Evolutionary conservation across 2,329 filamentous ascomycete genomes (phyloP).

Genomic region (Fusarium clavum): DNA sequence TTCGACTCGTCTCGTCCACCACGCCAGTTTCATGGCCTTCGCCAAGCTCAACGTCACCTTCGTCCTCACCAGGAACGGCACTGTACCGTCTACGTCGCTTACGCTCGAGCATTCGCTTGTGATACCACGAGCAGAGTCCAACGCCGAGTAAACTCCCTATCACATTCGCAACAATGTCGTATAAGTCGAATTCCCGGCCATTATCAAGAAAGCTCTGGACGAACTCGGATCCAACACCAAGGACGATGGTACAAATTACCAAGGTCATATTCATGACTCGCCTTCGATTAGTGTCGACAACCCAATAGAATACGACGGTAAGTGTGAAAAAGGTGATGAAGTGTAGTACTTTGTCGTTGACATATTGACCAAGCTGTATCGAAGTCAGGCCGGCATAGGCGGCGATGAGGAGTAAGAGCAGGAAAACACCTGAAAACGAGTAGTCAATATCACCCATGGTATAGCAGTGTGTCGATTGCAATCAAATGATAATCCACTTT

Average conservation of each 20-base stretch:
- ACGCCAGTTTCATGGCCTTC: constrained; percentile 76
- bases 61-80: constrained; percentile 72
- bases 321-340: constrained; percentile 89
- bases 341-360: constrained; percentile 94
- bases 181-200: constrained; percentile 77
- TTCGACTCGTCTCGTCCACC: constrained; percentile 52
- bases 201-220: constrained; percentile 81
- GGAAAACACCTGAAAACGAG: constrained; percentile 69
- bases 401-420: constrained; percentile 77
- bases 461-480: neutral
- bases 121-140: constrained; percentile 87
- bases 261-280: constrained; percentile 87
- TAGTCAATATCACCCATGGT: constrained; percentile 13
- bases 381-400: constrained; percentile 84
- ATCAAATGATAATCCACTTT: neutral
- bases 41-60: constrained; percentile 81
- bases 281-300: constrained; percentile 88
- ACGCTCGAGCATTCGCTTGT: constrained; percentile 93
- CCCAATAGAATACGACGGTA: constrained; percentile 94
- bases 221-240: constrained; percentile 81
- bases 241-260: constrained; percentile 77
- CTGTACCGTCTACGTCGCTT: constrained; percentile 79
- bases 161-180: constrained; percentile 89
- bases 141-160: constrained; percentile 79
- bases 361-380: constrained; percentile 64